Percentiles rank a stretch among this genome's conserved stretches.
phyloP scores from a whole-genome alignment of 2,329 filamentous ascomycete genomes.

The Colletotrichum falcatum region DNA sequence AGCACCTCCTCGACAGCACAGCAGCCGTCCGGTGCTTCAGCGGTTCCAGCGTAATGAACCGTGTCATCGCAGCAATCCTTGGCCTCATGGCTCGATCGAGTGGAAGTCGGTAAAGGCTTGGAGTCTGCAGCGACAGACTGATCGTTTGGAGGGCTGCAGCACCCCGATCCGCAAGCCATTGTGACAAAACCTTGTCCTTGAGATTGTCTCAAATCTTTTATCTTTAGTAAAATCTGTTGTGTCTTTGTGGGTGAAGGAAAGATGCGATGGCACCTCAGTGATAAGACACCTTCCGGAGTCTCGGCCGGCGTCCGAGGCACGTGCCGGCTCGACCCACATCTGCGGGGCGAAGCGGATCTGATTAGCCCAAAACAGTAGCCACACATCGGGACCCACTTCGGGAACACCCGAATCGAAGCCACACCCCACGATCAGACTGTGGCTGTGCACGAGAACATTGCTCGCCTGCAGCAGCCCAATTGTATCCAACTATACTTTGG shows the following conservation, averaged over 20 bases:
- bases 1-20: not conserved
- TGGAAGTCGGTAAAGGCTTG: not conserved
- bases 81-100: no score
- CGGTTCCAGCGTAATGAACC: not conserved
- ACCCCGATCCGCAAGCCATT: constrained; percentile 33
- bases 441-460: not conserved
- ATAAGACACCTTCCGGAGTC: not conserved
- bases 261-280: not conserved
- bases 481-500: not conserved
- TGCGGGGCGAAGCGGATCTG: not conserved
- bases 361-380: not conserved
- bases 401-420: not conserved
- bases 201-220: no score
- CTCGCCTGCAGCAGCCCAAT: not conserved
- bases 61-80: not conserved
- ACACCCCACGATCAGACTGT: not conserved
- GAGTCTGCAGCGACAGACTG: not conserved
- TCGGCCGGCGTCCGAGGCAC: not conserved
- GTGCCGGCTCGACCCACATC: not conserved
- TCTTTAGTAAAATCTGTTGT: not conserved
- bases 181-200: no score
- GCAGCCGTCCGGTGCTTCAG: not conserved
- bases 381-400: not conserved
- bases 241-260: not conserved
- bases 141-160: constrained; percentile 17